Base-by-base conservation (phyloP, 805 yeast species). In the Kazachstania psychrophila region DNA sequence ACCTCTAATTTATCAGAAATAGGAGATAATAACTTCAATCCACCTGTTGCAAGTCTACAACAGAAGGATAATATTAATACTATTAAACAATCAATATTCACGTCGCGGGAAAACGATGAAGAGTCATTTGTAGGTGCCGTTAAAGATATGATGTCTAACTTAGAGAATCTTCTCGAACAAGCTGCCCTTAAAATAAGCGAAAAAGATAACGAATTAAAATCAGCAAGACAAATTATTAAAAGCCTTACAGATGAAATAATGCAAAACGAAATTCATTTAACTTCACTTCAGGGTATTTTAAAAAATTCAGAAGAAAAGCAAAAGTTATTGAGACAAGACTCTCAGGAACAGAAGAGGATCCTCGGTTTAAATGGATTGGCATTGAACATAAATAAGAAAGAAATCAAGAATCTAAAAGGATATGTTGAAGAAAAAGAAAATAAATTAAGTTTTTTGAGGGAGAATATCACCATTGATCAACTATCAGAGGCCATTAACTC, bases 161-260 rank as follows among this genome's bases (percentile, higher is more conserved):
- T 37, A n/a, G 28, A 23, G 9, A 24, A 17, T 6, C 6, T 31
- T 5, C 7, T 38, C 5, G 35, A 38, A 6, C 23, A 37, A 9
- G 47, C 46, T 3, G 35, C 41, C 9, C 29, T 23, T 15, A 28
- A 31, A 5, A 14, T 42, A 19, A 43, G 44, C 11, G 31, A 34
- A 14, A 46, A 41, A 32, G 47, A 47, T 6, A 26, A 36, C 11
- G 42, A 46, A 16, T 24, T 46, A 16, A 36, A 36, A 13, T 28
- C 42, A 3, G 47, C 52, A 7, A 39, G 29, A 10, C 34, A 32
- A 6, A 34, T 45, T 23, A 45, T 48, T 11, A 31, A 32, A 8
- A 30, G 34, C 8, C 31, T 52, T 10, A 39, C 52, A 5, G 35
- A 34, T 24, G 48, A 45, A 24, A 39, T 48, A 5, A 42, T 52